Base-by-base conservation (phyloP, 2,329 filamentous ascomycete species). In the Blumeriella jaapii region DNA sequence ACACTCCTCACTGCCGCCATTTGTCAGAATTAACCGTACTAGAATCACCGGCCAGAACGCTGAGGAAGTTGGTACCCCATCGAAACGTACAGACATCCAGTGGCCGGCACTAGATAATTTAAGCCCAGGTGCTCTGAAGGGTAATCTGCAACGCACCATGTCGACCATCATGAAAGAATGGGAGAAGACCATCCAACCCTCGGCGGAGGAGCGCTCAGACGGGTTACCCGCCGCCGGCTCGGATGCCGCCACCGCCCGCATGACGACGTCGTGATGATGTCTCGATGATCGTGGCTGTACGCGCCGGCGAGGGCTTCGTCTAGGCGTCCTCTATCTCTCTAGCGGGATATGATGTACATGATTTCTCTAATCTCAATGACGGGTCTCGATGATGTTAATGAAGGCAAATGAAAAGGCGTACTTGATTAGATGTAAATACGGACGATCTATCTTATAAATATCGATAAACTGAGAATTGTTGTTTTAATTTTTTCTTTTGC, bases 101-200 rank as follows among this genome's bases (percentile, higher is more conserved):
- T 57, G 55, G 55, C 52, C 54, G 11, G 51, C 48, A 8, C 36
- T 56, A 63, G 77, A 52, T 55, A 74, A 39, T 55, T 81, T 17
- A 24, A 55, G 50, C 17, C 82, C 86, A n/a, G 38, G 74, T 46
- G 86, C 84, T 50, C 63, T 95, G 46, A 84, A 85, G 22, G 44
- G 75, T 47, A 86, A 84, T 50, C 62, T 95, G 48, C 83, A 85
- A 55, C 72, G 76, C 23, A 89, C 83, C 1, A 83, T 87, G n/a
- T 82, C 78, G 22, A 82, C 80, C 43, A 67, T 94, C 38, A 85
- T 95, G 74, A 81, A 78, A 45, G 86, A 94, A 55, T 93, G 85
- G 83, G 89, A 96, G 62, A 83, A 76, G 57, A 82, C 73, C 46
- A 62, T 87, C 10, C 74, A 70, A 2, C 66, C 74, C 20, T 63